Conservation (phyloP, 306 rosid species). For the Malus sylvestris region DNA sequence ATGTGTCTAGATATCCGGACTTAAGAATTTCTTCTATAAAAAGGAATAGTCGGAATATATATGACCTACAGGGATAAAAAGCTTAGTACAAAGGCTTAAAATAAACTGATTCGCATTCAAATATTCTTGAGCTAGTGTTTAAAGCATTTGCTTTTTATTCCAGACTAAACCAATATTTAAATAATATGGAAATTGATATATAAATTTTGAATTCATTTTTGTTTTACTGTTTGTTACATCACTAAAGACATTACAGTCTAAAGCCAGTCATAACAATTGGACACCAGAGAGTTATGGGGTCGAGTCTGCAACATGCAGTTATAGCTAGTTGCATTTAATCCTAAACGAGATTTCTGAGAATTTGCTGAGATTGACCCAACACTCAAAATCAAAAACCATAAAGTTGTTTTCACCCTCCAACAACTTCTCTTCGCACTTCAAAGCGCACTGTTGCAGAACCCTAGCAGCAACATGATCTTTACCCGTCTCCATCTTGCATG, state of each 20-base stretch:
- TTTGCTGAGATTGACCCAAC: neutral
- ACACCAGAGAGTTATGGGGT: neutral
- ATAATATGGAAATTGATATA: neutral
- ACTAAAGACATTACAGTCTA: neutral
- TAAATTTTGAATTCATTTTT: neutral
- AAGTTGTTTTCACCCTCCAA: neutral
- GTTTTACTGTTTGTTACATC: neutral
- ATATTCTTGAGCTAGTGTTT: neutral
- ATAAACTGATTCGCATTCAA: too few relatives aligned
- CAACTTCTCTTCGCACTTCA: neutral
- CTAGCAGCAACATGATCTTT: neutral
- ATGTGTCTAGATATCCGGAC: too few relatives aligned
- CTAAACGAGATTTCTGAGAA: neutral
- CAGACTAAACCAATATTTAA: neutral
- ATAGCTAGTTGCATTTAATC: neutral
- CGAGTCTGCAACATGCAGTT: neutral
- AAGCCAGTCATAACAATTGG: neutral
- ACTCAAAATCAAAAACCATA: neutral
- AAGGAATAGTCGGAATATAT: too few relatives aligned
- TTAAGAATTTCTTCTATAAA: too few relatives aligned
- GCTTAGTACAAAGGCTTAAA: too few relatives aligned
- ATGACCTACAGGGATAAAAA: too few relatives aligned
- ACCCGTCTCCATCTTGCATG: neutral
- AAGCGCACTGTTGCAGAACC: neutral
- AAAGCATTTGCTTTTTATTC: neutral